Conservation (phyloP, 176 grass and related monocot genomes). For the Cenchrus fungigraminus region DNA sequence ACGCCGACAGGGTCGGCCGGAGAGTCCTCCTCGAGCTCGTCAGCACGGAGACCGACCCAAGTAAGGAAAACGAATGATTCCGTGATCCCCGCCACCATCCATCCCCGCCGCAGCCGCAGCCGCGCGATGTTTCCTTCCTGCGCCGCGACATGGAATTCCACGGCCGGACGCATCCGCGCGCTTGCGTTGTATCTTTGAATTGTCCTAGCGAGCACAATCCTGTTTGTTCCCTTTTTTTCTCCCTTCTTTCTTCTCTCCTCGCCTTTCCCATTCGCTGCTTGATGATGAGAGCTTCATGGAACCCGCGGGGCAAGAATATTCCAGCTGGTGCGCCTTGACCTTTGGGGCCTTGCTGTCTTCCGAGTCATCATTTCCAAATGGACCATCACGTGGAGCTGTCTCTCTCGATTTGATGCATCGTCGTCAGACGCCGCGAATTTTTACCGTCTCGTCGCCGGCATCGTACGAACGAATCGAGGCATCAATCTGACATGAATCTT, state of each 20-base stretch:
- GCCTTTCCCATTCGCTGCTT: neutral
- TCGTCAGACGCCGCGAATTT: neutral
- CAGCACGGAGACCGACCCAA: conserved; percentile 76
- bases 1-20: conserved; percentile 61
- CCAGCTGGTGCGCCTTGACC: conserved; percentile 49
- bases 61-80: conserved; percentile 40
- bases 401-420: conserved; percentile 21
- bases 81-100: neutral
- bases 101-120: neutral
- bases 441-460: neutral
- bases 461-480: neutral
- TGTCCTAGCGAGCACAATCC: neutral
- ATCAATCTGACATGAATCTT: neutral
- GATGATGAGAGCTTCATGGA: conserved; percentile 11
- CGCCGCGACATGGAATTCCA: conserved; percentile 29
- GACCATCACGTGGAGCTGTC: conserved; percentile 18
- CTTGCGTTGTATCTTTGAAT: conserved; percentile 27
- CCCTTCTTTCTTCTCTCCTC: neutral
- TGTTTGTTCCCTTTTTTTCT: neutral
- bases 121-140: conserved; percentile 10
- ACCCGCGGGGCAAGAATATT: conserved; percentile 44
- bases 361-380: conserved; percentile 38
- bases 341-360: neutral
- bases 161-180: neutral
- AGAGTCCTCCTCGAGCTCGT: conserved; percentile 71